Evolutionary conservation across 257 asterid species (phyloP), one percentile per base, ranked within the genome.

Genomic region (Solanum paucissectum): DNA sequence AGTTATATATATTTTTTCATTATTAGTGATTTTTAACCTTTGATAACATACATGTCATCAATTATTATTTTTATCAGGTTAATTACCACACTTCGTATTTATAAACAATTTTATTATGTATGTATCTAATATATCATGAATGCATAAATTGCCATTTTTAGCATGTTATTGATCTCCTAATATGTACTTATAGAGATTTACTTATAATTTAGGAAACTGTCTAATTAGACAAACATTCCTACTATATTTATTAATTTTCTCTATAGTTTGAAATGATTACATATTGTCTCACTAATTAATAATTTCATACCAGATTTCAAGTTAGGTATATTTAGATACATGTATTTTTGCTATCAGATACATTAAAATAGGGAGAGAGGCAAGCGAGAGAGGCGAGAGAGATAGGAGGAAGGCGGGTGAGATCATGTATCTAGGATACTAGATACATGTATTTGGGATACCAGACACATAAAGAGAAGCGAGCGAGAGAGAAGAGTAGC

Each of bases 401-500:
- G 52, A 44, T 5, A 44, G 52, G 55, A 46, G 20, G 34, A 18
- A 46, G 20, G 20, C 3, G 20, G 20, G 60, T 16, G 3, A 49
- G 60, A 49, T 49, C 60, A 42, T 52, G 10, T 52, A 52, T 52
- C 1, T 18, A 6, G 18, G 9, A 52, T 52, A 52, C 4, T 1
- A 18, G 4, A 55, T 1, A 55, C 23, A 1, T 55, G 25, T 55
- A 7, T 55, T 18, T 55, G 23, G 2, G 5, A 55, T 20, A 20
- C 11, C n/a, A 20, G 0, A 20, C 0, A 55, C 25, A 7, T 0
- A 1, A 0, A 20, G 62, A 52, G 62, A 52, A 18, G 5, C 2
- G 27, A 58, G 25, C 5, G 1, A 20, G 12, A 58, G 66, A 58
- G 66, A 58, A 20, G 64, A 55, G 64, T 55, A 2, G 11, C 25